Percentiles rank a stretch among this genome's conserved stretches.
Evolutionary conservation across 2,329 filamentous ascomycete species (phyloP).

Genomic region (Aspergillus sergii): DNA sequence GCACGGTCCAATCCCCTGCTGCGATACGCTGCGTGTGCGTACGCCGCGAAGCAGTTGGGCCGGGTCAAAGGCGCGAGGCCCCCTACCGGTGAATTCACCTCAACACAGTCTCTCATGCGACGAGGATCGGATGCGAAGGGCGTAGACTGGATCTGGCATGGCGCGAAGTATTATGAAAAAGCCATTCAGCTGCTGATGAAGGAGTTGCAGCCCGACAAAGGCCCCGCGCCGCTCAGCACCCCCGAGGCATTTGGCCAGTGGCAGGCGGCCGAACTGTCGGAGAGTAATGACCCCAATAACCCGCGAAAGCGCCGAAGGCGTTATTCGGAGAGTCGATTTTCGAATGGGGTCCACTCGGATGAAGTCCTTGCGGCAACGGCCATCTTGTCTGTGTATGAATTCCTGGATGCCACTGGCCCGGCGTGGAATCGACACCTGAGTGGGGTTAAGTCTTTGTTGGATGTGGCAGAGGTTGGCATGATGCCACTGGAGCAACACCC

Average conservation of each 20-base stretch:
- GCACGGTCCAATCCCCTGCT: slow-evolving; percentile 53
- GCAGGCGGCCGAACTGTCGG: slow-evolving; percentile 37
- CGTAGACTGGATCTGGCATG: slow-evolving; percentile 63
- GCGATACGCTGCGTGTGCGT: slow-evolving; percentile 60
- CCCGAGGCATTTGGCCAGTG: slow-evolving; percentile 40
- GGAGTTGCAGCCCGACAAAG: slow-evolving; percentile 44
- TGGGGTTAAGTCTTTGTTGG: slow-evolving; percentile 65
- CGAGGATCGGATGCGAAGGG: slow-evolving; percentile 51
- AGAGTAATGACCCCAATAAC: slow-evolving; percentile 36
- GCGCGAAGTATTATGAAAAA: slow-evolving; percentile 65
- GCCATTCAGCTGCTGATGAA: slow-evolving; percentile 60
- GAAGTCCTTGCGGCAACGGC: slow-evolving; percentile 67
- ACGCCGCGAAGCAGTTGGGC: slow-evolving; percentile 63
- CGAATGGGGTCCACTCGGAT: slow-evolving; percentile 49
- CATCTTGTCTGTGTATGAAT: slow-evolving; percentile 69
- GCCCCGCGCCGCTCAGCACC: slow-evolving; percentile 35
- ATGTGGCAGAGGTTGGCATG: slow-evolving; percentile 46
- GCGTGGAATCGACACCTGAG: slow-evolving; percentile 68
- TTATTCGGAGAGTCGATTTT: slow-evolving; percentile 48
- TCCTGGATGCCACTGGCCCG: slow-evolving; percentile 64
- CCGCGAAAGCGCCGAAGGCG: slow-evolving; percentile 46
- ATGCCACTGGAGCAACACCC: slow-evolving; percentile 43
- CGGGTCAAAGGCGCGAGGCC: slow-evolving; percentile 57
- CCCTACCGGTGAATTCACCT: slow-evolving; percentile 49
- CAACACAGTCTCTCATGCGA: slow-evolving; percentile 56